Percentiles rank a stretch among this genome's conserved stretches.
These are phyloP conservation scores for Globisporangium ultimum DNA, from an alignment of 352 stramenopile genomes.

Conservation along the genomic window DNA sequence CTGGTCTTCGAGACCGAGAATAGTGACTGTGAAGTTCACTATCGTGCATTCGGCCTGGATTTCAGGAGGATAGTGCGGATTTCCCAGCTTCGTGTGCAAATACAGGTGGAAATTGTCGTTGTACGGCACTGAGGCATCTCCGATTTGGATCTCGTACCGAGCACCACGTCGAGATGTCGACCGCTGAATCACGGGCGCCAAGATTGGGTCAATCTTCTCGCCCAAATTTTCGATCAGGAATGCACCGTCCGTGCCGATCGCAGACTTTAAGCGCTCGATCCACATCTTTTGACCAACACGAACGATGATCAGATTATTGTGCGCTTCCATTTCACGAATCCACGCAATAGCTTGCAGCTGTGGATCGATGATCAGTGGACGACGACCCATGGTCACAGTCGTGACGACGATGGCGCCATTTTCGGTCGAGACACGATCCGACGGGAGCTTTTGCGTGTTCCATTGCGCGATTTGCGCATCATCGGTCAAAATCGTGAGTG, in stretches of 20 bases:
- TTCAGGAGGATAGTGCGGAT: conserved; percentile 93
- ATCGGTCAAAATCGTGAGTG: conserved; percentile 89
- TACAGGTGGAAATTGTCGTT: conserved; percentile 94
- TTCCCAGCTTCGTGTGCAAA: conserved; percentile 93
- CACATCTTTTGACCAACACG: conserved; percentile 93
- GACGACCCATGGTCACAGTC: conserved; percentile 85
- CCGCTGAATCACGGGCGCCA: conserved; percentile 92
- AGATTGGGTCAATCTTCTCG: conserved; percentile 93
- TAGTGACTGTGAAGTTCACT: conserved; percentile 95
- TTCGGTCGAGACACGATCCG: conserved; percentile 92
- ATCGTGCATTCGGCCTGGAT: conserved; percentile 95
- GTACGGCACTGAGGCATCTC: conserved; percentile 93
- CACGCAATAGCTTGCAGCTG: conserved; percentile 93
- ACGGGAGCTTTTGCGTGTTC: conserved; percentile 92
- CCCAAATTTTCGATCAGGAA: conserved; percentile 95
- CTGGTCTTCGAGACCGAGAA: conserved; percentile 91
- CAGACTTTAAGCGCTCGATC: conserved; percentile 91
- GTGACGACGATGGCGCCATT: conserved; percentile 93
- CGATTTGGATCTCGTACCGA: conserved; percentile 94
- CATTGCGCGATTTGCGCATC: conserved; percentile 92
- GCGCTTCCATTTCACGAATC: conserved; percentile 91
- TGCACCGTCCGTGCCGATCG: conserved; percentile 90
- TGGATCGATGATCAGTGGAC: conserved; percentile 92
- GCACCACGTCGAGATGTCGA: conserved; percentile 91
- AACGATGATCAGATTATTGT: conserved; percentile 93